Conservation (phyloP, 2,329 filamentous ascomycete species). For the Xylaria sp. region DNA sequence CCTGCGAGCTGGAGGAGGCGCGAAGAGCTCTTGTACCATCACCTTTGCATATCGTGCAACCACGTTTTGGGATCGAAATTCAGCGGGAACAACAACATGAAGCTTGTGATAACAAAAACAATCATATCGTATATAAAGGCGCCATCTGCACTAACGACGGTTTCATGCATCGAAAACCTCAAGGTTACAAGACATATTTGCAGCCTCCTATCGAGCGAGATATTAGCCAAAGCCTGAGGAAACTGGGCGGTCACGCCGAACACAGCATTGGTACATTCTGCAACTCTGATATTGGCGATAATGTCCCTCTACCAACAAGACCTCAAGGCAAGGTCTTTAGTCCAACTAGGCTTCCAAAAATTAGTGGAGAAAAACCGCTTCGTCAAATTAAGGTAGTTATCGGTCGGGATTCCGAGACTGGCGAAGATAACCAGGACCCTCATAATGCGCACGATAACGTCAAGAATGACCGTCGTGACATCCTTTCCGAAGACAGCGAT, state of each 20-base stretch:
- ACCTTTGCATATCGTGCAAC: constrained; percentile 36
- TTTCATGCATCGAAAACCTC: constrained; percentile 8
- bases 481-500: constrained; percentile 46
- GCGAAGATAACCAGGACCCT: not conserved
- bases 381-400: constrained; percentile 40
- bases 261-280: constrained; percentile 41
- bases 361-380: constrained; percentile 4
- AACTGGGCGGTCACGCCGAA: constrained; percentile 43
- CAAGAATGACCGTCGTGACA: not conserved
- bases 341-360: constrained; percentile 12
- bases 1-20: constrained; percentile 29
- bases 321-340: constrained; percentile 27
- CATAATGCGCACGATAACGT: not conserved
- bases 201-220: constrained; percentile 53
- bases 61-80: constrained; percentile 1
- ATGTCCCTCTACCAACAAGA: not conserved
- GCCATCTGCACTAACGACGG: not conserved
- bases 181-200: constrained; percentile 24
- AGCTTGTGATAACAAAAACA: not conserved
- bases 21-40: constrained; percentile 35
- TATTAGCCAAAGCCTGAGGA: constrained; percentile 54
- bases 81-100: not conserved
- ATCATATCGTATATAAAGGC: not conserved
- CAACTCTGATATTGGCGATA: constrained; percentile 28
- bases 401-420: constrained; percentile 17